phyloP scores from a whole-genome alignment of 768 basidiomycete genomes.

The Chalciporus chontae region DNA sequence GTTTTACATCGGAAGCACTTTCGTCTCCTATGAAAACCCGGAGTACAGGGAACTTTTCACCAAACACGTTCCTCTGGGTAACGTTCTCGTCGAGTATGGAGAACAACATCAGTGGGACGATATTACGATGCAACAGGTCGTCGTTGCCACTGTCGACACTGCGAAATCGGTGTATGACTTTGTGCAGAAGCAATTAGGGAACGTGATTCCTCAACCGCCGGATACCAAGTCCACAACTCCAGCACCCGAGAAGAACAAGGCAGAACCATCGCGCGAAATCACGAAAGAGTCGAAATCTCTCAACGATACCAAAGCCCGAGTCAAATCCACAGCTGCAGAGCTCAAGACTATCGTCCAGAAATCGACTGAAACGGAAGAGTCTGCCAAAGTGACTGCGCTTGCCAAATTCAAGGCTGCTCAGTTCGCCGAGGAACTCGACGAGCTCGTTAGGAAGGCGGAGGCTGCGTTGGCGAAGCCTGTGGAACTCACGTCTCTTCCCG shows the following conservation, averaged over 20 bases:
- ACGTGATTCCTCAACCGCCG: slow-evolving; percentile 37
- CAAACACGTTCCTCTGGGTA: slow-evolving; percentile 73
- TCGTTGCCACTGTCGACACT: slow-evolving; percentile 50
- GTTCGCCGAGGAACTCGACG: slow-evolving; percentile 61
- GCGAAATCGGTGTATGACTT: slow-evolving; percentile 49
- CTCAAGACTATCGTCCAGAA: slow-evolving; percentile 51
- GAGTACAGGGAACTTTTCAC: slow-evolving; percentile 85
- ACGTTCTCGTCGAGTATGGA: slow-evolving; percentile 74
- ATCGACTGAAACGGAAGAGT: slow-evolving; percentile 26
- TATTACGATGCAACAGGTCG: slow-evolving; percentile 57
- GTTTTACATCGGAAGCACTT: slow-evolving; percentile 82
- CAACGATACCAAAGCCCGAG: slow-evolving; percentile 42
- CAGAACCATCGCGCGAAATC: slow-evolving; percentile 35
- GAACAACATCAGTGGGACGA: slow-evolving; percentile 79
- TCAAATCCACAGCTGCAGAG: slow-evolving; percentile 38
- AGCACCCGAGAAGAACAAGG: slow-evolving; percentile 17
- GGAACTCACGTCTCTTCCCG: slow-evolving; percentile 20
- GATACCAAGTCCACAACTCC: slow-evolving; percentile 20
- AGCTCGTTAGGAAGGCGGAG: slow-evolving; percentile 71
- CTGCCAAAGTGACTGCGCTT: slow-evolving; percentile 39
- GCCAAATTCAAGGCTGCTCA: slow-evolving; percentile 44
- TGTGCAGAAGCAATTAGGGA: slow-evolving; percentile 41
- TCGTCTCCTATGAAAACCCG: slow-evolving; percentile 72
- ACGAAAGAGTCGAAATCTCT: slow-evolving; percentile 33
- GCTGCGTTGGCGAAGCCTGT: slow-evolving; percentile 54